Conservation (phyloP, 2,329 filamentous ascomycete species). For the Metarhizium rileyi region DNA sequence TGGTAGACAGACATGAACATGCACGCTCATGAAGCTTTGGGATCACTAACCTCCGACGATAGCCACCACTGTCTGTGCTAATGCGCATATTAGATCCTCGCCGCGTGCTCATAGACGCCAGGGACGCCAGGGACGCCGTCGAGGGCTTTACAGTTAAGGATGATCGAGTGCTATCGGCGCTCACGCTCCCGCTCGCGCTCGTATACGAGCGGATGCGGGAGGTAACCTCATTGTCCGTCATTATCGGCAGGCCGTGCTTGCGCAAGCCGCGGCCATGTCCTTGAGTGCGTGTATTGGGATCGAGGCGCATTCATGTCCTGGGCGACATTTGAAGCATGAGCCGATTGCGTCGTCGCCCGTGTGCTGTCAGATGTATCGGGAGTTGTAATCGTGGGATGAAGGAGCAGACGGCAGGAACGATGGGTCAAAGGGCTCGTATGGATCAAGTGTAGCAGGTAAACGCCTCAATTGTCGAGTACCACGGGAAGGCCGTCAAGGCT, state of each 20-base stretch:
- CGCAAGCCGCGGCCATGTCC: constrained; percentile 22
- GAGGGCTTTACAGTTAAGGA: constrained; percentile 52
- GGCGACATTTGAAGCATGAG: constrained; percentile 8
- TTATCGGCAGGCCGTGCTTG: constrained; percentile 36
- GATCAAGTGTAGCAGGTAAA: neutral
- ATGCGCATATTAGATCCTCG: constrained; percentile 19
- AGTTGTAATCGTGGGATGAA: neutral
- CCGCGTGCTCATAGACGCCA: constrained; percentile 17
- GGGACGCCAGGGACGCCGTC: constrained; percentile 21
- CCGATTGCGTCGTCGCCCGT: too few relatives aligned
- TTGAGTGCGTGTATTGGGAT: constrained; percentile 11
- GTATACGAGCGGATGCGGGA: constrained; percentile 44
- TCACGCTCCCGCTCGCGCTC: constrained; percentile 42
- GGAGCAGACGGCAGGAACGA: neutral
- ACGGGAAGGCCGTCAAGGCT: neutral
- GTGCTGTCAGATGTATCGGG: neutral
- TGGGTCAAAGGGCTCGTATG: neutral
- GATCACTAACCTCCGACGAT: constrained; percentile 25
- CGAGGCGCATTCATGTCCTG: constrained; percentile 23
- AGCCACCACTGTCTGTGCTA: constrained; percentile 33
- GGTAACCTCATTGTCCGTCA: constrained; percentile 57
- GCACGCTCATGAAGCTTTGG: neutral
- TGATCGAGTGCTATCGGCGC: constrained; percentile 57
- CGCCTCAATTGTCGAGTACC: neutral
- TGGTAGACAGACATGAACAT: constrained; percentile 11